Evolutionary conservation across 2,329 filamentous ascomycete genomes (phyloP).

Genomic region (Colletotrichum sp.): DNA sequence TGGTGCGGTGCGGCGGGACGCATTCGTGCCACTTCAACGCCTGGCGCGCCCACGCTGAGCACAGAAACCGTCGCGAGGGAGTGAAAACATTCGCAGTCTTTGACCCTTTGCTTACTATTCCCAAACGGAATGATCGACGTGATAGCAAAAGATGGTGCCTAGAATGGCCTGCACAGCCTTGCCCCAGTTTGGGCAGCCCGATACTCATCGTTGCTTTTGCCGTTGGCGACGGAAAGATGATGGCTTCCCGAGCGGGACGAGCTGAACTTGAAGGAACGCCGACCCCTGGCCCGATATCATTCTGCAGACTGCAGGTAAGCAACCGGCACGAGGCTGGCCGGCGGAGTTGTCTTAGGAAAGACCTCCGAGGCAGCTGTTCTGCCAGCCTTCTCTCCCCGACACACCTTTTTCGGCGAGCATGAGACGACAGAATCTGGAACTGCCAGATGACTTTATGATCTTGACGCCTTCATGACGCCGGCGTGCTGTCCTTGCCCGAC

Average conservation of each 20-base stretch:
- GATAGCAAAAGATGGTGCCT: not conserved
- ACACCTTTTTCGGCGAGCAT: not conserved
- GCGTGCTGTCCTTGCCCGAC: not conserved
- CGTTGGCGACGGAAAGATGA: not conserved
- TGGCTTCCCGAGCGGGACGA: not conserved
- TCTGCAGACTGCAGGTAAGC: not conserved
- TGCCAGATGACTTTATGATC: not conserved
- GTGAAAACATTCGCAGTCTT: not conserved
- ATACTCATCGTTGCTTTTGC: not conserved
- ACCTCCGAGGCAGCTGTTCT: not conserved
- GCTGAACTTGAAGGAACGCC: not conserved
- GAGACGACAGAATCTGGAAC: not conserved
- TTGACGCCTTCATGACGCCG: not conserved
- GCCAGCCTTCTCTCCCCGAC: not conserved
- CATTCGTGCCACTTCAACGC: not conserved
- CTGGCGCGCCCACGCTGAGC: not conserved
- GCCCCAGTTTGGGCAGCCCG: not conserved
- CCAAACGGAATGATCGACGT: not conserved
- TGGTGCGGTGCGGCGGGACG: not conserved
- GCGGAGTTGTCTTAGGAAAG: not conserved
- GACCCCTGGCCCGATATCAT: not conserved
- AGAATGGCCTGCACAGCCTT: not conserved
- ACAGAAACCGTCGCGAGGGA: not conserved
- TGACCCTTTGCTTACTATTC: not conserved
- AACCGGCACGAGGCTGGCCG: not conserved